Percentiles rank a stretch among this genome's conserved stretches.
These are phyloP conservation scores for Diaporthe batatas DNA, from an alignment of 2,329 filamentous ascomycete species.

Conservation along the genomic window DNA sequence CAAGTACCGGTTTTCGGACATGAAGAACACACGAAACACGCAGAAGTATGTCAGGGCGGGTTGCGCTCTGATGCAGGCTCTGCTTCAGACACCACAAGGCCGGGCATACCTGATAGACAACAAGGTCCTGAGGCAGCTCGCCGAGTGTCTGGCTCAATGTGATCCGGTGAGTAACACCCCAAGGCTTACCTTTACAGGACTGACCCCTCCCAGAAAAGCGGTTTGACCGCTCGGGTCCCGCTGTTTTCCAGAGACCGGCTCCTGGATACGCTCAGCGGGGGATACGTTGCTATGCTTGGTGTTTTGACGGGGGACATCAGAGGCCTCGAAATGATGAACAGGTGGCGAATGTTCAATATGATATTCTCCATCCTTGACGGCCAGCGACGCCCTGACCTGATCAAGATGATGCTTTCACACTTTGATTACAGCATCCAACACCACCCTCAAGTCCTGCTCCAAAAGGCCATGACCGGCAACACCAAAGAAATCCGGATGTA, in stretches of 20 bases:
- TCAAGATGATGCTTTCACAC: constrained; percentile 87
- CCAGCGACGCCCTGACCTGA: constrained; percentile 89
- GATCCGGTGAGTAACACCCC: constrained; percentile 74
- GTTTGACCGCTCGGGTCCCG: constrained; percentile 83
- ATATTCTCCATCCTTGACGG: constrained; percentile 79
- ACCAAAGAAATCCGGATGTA: constrained; percentile 93
- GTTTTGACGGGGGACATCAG: constrained; percentile 68
- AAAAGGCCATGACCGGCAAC: constrained; percentile 91
- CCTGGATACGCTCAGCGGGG: constrained; percentile 87
- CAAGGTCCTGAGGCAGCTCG: constrained; percentile 92
- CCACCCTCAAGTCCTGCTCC: constrained; percentile 91
- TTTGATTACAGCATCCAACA: constrained; percentile 93
- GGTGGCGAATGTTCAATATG: neutral
- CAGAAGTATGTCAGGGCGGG: constrained; percentile 94
- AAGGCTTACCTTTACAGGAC: neutral
- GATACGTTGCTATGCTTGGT: constrained; percentile 94
- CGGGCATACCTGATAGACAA: constrained; percentile 88
- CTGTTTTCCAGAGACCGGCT: constrained; percentile 91
- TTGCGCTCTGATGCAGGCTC: constrained; percentile 86
- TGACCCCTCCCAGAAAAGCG: constrained; percentile 67
- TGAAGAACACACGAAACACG: constrained; percentile 90
- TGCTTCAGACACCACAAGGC: constrained; percentile 89
- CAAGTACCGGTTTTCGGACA: constrained; percentile 93
- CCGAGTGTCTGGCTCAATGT: constrained; percentile 94
- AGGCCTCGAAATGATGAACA: neutral